Percentiles rank a stretch among this genome's conserved stretches.
Conservation (phyloP, 257 asterid genomes). For the Leonotis leonurus region DNA sequence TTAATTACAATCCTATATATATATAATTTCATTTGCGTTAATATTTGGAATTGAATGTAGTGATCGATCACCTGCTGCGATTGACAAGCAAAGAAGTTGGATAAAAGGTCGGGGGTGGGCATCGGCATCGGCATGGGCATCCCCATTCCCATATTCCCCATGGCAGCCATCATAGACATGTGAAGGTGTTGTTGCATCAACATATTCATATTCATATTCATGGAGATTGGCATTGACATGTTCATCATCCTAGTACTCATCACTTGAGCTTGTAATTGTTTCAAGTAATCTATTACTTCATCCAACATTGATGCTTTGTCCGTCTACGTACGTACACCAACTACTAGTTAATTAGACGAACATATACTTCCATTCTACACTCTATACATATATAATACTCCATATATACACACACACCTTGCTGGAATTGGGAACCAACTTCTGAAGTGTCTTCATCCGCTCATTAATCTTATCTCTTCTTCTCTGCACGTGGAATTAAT, state of each 20-base stretch:
- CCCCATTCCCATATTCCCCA: constrained; percentile 29
- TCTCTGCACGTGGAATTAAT: constrained; percentile 39
- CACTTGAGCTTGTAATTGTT: constrained; percentile 68
- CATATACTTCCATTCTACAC: too few relatives aligned
- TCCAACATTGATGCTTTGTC: constrained; percentile 94
- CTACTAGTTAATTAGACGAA: too few relatives aligned
- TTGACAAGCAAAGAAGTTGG: not conserved
- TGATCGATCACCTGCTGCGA: too few relatives aligned
- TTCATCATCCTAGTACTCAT: constrained; percentile 62
- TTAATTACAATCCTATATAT: too few relatives aligned
- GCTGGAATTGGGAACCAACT: constrained; percentile 93
- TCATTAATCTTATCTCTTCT: constrained; percentile 93
- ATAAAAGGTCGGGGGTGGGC: not conserved
- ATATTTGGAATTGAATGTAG: too few relatives aligned
- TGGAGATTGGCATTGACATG: constrained; percentile 35
- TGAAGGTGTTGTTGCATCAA: constrained; percentile 70
- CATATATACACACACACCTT: too few relatives aligned
- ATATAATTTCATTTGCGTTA: too few relatives aligned
- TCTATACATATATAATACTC: too few relatives aligned
- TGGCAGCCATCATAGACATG: constrained; percentile 57
- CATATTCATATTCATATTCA: constrained; percentile 63
- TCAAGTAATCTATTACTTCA: constrained; percentile 82
- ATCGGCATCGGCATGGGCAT: constrained; percentile 1
- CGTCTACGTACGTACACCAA: constrained; percentile 29
- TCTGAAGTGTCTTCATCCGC: constrained; percentile 87